Evolutionary conservation across 2,329 filamentous ascomycete species (phyloP).

Genomic region (Xylaria sp.): DNA sequence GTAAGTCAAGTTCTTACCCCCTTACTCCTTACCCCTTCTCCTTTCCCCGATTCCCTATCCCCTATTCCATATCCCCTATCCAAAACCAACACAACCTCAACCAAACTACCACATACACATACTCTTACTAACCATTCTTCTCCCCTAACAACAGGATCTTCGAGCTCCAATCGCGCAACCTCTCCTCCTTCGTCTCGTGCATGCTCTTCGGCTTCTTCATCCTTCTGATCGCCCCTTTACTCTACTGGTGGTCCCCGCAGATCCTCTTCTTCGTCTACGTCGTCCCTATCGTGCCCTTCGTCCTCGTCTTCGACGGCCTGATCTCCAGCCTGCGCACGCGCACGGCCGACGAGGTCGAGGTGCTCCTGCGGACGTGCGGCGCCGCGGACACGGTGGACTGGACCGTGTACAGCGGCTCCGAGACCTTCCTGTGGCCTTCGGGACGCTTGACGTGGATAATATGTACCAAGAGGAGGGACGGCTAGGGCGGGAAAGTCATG

Average conservation of each 20-base stretch:
- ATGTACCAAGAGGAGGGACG: constrained; percentile 46
- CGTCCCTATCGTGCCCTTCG: constrained; percentile 69
- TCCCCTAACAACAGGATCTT: constrained; percentile 70
- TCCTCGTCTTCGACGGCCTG: constrained; percentile 71
- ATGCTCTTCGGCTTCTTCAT: constrained; percentile 59
- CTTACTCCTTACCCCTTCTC: too few relatives aligned
- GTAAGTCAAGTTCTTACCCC: too few relatives aligned
- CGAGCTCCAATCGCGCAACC: constrained; percentile 72
- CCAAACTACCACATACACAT: neutral
- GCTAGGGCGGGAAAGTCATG: neutral
- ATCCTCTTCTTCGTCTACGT: constrained; percentile 70
- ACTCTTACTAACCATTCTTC: too few relatives aligned
- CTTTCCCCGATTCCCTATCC: too few relatives aligned
- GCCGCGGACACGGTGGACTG: constrained; percentile 50
- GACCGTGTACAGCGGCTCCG: constrained; percentile 55
- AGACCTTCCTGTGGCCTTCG: constrained; percentile 56
- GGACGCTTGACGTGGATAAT: constrained; percentile 60
- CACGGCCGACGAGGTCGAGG: constrained; percentile 68
- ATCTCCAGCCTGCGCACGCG: constrained; percentile 71
- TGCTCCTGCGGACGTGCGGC: constrained; percentile 60
- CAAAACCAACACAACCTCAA: neutral
- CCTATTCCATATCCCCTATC: too few relatives aligned
- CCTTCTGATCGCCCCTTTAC: constrained; percentile 57
- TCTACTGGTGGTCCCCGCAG: constrained; percentile 50
- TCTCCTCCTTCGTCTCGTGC: constrained; percentile 60